Base-by-base conservation (phyloP, 306 rosid genomes). In the Parietaria judaica region DNA sequence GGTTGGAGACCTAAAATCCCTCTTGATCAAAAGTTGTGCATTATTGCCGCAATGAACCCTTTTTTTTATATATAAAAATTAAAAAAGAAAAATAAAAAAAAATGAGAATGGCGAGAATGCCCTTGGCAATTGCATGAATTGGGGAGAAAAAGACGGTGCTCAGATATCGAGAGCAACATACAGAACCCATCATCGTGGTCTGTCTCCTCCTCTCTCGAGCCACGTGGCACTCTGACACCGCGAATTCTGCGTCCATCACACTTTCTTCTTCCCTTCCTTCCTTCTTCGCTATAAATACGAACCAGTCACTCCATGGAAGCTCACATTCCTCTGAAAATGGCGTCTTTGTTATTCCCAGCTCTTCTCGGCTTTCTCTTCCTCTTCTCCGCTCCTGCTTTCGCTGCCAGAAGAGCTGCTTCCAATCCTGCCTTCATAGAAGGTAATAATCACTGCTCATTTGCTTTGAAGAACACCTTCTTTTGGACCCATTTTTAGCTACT, bases 71-170 rank as follows among this genome's bases (percentile, higher is more conserved):
- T n/a, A n/a, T n/a, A n/a, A n/a, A 7, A 39, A 7, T 7, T 4
- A 39, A 39, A 3, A 39, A 3, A 39, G 37, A 45, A 41, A 54
- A 3, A 61, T 43, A 5, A 31, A 15, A 10, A 41, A 31, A 17
- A 3, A 16, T n/a, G n/a, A 6, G 7, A 43, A 63, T 66, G 45
- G 61, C 65, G 51, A 66, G 62, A 59, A 60, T 50, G 60, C 38
- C 56, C 64, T 36, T 54, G 46, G 43, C 31, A 23, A 23, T 23
- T 23, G 31, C 91, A 80, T 71, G 68, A 81, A 76, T 86, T 60
- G 64, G 61, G 97, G 86, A 86, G 88, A 60, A 68, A 74, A 74
- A 62, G 67, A 8, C 70, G 84, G 76, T 65, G 51, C 34, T 51
- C n/a, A 73, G 65, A 45, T 61, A 63, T 35, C 49, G 43, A 69